These are phyloP conservation scores for Tilletia horrida DNA, from an alignment of 1,284 basidiomycete species.

Conservation along the genomic window DNA sequence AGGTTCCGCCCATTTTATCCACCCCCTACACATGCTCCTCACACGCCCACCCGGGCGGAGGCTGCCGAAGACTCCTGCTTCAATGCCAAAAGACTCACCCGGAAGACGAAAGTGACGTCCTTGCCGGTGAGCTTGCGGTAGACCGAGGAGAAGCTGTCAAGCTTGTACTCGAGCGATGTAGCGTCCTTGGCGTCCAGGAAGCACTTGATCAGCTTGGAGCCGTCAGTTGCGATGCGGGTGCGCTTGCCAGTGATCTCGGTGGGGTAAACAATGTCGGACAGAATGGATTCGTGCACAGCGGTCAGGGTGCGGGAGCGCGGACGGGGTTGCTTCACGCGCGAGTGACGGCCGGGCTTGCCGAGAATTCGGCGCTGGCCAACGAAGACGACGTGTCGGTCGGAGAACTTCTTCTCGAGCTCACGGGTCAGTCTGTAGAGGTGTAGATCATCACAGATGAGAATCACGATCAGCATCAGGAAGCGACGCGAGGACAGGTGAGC, in stretches of 20 bases:
- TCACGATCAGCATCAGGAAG: too few species aligned
- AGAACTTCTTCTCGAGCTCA: constrained; percentile 99
- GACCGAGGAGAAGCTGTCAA: constrained; percentile 90
- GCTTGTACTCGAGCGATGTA: constrained; percentile 98
- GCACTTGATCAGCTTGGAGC: constrained; percentile 35
- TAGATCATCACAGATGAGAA: not conserved
- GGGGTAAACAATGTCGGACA: constrained; percentile 98
- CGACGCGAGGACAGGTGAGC: too few species aligned
- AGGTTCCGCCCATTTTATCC: too few species aligned
- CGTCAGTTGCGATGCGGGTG: constrained; percentile 64
- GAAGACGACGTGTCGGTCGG: constrained; percentile 96
- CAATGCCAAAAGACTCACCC: constrained; percentile 4
- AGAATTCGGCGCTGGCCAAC: constrained; percentile 98
- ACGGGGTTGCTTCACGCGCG: constrained; percentile 89
- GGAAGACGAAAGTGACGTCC: constrained; percentile 65
- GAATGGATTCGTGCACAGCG: constrained; percentile 93
- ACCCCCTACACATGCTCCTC: too few species aligned
- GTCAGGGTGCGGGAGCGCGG: constrained; percentile 96
- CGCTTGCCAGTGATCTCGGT: constrained; percentile 99
- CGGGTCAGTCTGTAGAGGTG: constrained; percentile 75
- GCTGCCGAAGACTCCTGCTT: too few species aligned
- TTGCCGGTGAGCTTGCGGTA: constrained; percentile 92
- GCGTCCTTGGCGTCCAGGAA: constrained; percentile 80
- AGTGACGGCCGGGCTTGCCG: constrained; percentile 91
- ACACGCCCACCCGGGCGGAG: too few species aligned